These are phyloP conservation scores for Oryza brachyantha DNA, from an alignment of 176 grass and related monocot species.

Conservation along the genomic window DNA sequence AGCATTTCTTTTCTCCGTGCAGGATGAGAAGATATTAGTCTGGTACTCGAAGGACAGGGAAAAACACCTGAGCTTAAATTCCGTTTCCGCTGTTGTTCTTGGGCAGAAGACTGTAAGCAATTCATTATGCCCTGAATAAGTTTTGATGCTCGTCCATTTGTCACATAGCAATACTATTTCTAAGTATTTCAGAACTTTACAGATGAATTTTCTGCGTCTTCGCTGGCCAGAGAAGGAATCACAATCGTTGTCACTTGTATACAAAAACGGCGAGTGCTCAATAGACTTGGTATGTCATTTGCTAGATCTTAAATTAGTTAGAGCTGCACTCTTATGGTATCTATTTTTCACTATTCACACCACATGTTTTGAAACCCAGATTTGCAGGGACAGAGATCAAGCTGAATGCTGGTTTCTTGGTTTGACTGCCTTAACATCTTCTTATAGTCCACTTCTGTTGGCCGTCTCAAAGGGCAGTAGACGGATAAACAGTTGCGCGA, in stretches of 20 bases:
- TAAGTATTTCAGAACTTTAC: constrained; percentile 34
- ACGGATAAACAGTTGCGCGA: constrained; percentile 58
- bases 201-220: constrained; percentile 83
- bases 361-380: constrained; percentile 43
- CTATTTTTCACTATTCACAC: background rate
- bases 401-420: constrained; percentile 85
- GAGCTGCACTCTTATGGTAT: background rate
- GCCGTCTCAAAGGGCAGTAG: constrained; percentile 53
- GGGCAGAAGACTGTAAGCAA: constrained; percentile 81
- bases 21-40: constrained; percentile 86
- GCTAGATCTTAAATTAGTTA: constrained; percentile 16
- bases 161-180: background rate
- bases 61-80: constrained; percentile 65
- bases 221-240: constrained; percentile 68
- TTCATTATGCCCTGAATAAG: background rate
- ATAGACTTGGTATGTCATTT: constrained; percentile 78
- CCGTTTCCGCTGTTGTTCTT: constrained; percentile 56
- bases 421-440: constrained; percentile 58
- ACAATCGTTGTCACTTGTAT: constrained; percentile 84
- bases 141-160: background rate
- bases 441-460: constrained; percentile 51
- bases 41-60: constrained; percentile 89
- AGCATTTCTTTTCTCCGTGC: constrained; percentile 17
- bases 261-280: constrained; percentile 64
- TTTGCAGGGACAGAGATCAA: constrained; percentile 87